Base-by-base conservation (phyloP, 768 basidiomycete species). In the Leucosporidium scottii region DNA sequence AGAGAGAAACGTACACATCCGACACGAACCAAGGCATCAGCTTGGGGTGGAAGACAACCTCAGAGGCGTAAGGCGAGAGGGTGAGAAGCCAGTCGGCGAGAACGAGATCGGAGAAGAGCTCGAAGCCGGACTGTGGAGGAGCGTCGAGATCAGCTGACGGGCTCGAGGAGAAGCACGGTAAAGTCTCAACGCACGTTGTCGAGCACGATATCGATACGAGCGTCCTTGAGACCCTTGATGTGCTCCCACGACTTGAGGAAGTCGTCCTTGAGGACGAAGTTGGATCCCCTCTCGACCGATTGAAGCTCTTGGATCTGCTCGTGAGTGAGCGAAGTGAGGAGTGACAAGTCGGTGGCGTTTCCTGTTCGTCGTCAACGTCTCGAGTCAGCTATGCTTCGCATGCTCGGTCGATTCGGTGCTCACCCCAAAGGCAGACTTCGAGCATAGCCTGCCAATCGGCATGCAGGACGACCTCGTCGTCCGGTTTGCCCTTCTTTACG, bases 1-100 rank as follows among this genome's bases (percentile, higher is more conserved):
- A 25, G 25, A 39, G 13, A 48, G 25, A 51, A 18, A 70, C 64
- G 36, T 21, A 64, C 66, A 75, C 74, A 56, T 74, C 73, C 1
- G 90, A 92, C 56, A 97, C 93, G 76, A 98, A 99, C 93, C 94
- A 99, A 0, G 93, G 93, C 61, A 97, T 88, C 13, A 89, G 81
- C 78, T 99, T 97, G 0, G 93, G 90, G 79, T 99, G 94, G 79
- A 97, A 96, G 64, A 91, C 85, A 31, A 93, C 89, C 72, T 84
- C 83, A 18, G 83, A 83, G 59, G 92, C 84, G 76, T 88, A 87
- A 1, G 91, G 89, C 1, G 93, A 94, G 76, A 87, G 85, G 0
- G 91, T 91, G 17, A 97, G 85, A 50, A 99, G 79, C 75, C 96
- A 99, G 76, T 93, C 91, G 21, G 91, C 91, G 67, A 97, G 87